Percentiles rank a stretch among this genome's conserved stretches.
phyloP scores from a whole-genome alignment of 192 early-diverging fungal genomes.

The Spizellomyces sp. region DNA sequence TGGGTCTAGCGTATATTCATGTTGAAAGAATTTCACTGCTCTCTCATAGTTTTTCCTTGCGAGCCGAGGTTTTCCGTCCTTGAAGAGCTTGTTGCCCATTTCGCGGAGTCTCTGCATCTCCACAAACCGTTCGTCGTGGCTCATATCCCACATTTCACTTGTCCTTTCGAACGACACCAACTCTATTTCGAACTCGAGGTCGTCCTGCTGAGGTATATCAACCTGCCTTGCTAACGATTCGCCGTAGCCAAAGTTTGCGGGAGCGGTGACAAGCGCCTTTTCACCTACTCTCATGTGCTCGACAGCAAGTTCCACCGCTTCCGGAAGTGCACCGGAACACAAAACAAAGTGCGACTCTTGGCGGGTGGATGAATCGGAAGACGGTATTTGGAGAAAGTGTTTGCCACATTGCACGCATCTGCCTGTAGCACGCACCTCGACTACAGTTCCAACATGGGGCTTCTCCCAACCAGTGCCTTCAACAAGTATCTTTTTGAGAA shows the following conservation, averaged over 20 bases:
- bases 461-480: conserved; percentile 26
- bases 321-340: conserved; percentile 4
- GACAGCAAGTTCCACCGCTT: conserved; percentile 19
- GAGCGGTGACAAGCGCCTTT: conserved; percentile 4
- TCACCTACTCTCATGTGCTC: conserved; percentile 19
- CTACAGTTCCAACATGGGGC: conserved; percentile 7
- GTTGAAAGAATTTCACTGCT: conserved; percentile 17
- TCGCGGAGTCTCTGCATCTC: conserved; percentile 12
- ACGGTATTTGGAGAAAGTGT: not conserved
- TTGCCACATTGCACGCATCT: not conserved
- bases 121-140: conserved; percentile 19
- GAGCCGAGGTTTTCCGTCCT: conserved; percentile 14
- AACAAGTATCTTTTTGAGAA: conserved; percentile 10
- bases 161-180: conserved; percentile 26
- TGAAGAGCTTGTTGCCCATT: conserved; percentile 33
- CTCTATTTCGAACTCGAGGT: conserved; percentile 55
- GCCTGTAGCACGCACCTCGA: not conserved
- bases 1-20: conserved; percentile 4
- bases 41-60: conserved; percentile 23
- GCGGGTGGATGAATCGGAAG: not conserved
- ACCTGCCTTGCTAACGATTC: conserved; percentile 21
- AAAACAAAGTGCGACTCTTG: not conserved
- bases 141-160: conserved; percentile 13
- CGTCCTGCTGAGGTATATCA: conserved; percentile 54
- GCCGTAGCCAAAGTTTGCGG: conserved; percentile 23